Percentiles rank a stretch among this genome's conserved stretches.
Conservation (phyloP, 208 protist genomes). For the Endotrypanum monterogeii region DNA sequence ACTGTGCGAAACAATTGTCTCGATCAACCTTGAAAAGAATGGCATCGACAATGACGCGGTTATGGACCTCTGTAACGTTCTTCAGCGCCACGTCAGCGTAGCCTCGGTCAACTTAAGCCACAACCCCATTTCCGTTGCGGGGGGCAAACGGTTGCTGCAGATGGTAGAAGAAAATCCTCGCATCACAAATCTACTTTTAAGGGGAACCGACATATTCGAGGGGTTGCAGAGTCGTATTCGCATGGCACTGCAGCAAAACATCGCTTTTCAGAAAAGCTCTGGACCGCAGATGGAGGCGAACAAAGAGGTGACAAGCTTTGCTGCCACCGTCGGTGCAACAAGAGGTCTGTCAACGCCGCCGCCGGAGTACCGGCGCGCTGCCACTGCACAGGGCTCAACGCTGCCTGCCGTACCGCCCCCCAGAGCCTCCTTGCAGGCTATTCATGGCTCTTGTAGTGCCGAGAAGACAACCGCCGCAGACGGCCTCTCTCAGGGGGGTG, state of each 20-base stretch:
- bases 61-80: constrained; percentile 55
- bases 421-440: constrained; percentile 21
- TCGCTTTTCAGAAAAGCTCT: constrained; percentile 6
- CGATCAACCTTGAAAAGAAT: constrained; percentile 82
- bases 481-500: not conserved
- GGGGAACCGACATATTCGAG: constrained; percentile 78
- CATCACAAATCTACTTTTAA: constrained; percentile 73
- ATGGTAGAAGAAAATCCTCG: constrained; percentile 73
- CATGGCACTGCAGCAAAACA: constrained; percentile 47
- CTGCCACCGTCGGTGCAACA: not conserved
- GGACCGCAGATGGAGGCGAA: constrained; percentile 29
- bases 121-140: constrained; percentile 82
- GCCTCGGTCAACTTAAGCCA: constrained; percentile 62
- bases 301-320: not conserved
- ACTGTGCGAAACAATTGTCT: constrained; percentile 72
- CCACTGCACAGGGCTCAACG: not conserved
- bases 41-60: constrained; percentile 85
- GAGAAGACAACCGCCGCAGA: not conserved
- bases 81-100: constrained; percentile 72
- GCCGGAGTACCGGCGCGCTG: not conserved
- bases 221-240: constrained; percentile 70
- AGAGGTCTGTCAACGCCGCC: not conserved
- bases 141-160: constrained; percentile 71
- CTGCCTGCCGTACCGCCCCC: constrained; percentile 8
- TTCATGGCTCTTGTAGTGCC: not conserved